Percentiles rank a stretch among this genome's conserved stretches.
Conservation (phyloP, 345 rosid species). For the Theobroma cacao region DNA sequence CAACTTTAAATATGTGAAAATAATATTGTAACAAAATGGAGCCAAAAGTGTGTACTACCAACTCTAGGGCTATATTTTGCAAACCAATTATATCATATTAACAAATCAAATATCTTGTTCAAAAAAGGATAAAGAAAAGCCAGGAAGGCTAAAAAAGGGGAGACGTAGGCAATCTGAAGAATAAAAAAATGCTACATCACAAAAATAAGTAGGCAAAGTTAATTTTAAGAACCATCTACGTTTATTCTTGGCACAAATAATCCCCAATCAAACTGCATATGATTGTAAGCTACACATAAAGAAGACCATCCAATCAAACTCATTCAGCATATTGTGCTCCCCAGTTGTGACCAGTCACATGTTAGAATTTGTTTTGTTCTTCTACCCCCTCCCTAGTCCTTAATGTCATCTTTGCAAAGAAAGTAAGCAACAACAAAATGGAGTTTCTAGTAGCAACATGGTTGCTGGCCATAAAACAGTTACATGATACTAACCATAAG, state of each 20-base stretch:
- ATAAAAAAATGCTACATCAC: background rate
- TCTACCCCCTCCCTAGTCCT: no score
- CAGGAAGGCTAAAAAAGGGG: background rate
- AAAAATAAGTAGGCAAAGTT: background rate
- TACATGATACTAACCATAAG: no score
- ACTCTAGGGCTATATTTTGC: background rate
- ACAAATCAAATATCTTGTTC: background rate
- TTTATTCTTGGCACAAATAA: background rate
- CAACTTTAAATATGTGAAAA: background rate
- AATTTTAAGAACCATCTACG: conserved; percentile 2
- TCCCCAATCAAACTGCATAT: background rate
- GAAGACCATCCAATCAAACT: background rate
- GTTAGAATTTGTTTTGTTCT: no score
- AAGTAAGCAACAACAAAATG: no score
- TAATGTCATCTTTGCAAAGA: no score
- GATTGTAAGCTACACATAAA: background rate
- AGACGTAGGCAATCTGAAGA: background rate
- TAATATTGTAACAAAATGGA: background rate
- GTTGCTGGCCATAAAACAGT: no score
- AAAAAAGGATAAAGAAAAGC: background rate
- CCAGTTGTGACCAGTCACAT: background rate
- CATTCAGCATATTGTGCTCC: background rate
- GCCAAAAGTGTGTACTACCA: background rate
- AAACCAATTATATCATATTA: background rate
- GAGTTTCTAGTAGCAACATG: no score